phyloP scores from a whole-genome alignment of 208 protist genomes.

The Trypanosoma mega region DNA sequence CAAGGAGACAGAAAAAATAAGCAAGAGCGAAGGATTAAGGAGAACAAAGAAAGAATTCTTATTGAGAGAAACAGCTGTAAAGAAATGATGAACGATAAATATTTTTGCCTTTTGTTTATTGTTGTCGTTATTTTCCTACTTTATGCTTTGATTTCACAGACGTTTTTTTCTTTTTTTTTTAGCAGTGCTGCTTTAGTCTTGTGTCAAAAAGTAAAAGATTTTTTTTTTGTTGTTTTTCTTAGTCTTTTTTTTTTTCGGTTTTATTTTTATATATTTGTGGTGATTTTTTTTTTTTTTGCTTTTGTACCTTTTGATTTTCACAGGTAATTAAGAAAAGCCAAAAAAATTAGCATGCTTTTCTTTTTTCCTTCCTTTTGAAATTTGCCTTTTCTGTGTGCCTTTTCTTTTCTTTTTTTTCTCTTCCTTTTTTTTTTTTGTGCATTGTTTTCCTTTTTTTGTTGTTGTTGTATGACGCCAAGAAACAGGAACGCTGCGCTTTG shows the following conservation, averaged over 20 bases:
- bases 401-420: conserved; percentile 4
- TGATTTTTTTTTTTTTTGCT: too few relatives aligned
- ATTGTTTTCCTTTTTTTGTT: neutral
- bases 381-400: neutral
- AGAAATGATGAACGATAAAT: neutral
- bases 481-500: neutral
- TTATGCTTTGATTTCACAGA: too few relatives aligned
- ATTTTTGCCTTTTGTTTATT: too few relatives aligned
- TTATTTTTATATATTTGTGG: too few relatives aligned
- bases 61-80: neutral
- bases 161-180: too few relatives aligned
- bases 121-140: too few relatives aligned
- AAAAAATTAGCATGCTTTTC: conserved; percentile 1
- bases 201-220: too few relatives aligned
- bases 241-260: too few relatives aligned
- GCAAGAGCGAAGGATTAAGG: conserved; percentile 8
- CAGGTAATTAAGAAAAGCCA: too few relatives aligned
- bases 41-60: neutral
- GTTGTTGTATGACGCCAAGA: conserved; percentile 1
- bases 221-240: too few relatives aligned
- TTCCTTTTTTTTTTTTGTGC: conserved; percentile 4
- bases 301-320: too few relatives aligned
- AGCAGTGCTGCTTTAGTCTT: too few relatives aligned
- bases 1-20: conserved; percentile 6
- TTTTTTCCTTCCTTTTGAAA: neutral